A percentile compares a stretch with the other conserved stretches of the same genome.
These are phyloP conservation scores for Thamnidium elegans DNA, from an alignment of 192 early-diverging fungal species.

Conservation along the genomic window DNA sequence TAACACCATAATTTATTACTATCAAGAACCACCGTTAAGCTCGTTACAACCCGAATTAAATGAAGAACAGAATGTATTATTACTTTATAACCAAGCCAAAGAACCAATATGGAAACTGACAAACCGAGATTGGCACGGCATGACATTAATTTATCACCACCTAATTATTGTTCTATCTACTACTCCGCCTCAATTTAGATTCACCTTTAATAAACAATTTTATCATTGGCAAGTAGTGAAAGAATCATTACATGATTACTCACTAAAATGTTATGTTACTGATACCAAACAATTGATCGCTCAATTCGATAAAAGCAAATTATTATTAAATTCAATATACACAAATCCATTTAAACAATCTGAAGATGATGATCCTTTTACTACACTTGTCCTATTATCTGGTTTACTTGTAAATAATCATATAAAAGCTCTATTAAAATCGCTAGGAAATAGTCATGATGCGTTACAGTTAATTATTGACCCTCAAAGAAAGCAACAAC, in stretches of 20 bases:
- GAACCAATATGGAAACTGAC: background rate
- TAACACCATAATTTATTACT: background rate
- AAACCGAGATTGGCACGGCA: constrained; percentile 14
- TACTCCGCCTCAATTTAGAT: constrained; percentile 15
- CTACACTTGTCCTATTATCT: constrained; percentile 3
- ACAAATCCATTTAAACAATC: constrained; percentile 14
- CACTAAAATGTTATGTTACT: background rate
- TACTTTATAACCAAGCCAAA: no score
- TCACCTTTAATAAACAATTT: constrained; percentile 12
- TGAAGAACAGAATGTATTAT: no score
- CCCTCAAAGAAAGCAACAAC: background rate
- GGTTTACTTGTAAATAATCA: constrained; percentile 12
- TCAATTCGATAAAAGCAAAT: constrained; percentile 3
- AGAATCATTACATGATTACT: constrained; percentile 1
- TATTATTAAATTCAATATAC: constrained; percentile 4
- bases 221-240: constrained; percentile 15
- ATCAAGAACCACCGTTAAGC: background rate
- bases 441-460: constrained; percentile 2
- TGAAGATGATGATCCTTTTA: constrained; percentile 9
- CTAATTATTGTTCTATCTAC: constrained; percentile 6
- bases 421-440: constrained; percentile 6
- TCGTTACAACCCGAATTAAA: no score
- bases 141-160: constrained; percentile 9
- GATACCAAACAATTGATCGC: constrained; percentile 11
- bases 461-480: constrained; percentile 9